Conservation (phyloP, 2,329 filamentous ascomycete genomes). For the Neonectria sp. region DNA sequence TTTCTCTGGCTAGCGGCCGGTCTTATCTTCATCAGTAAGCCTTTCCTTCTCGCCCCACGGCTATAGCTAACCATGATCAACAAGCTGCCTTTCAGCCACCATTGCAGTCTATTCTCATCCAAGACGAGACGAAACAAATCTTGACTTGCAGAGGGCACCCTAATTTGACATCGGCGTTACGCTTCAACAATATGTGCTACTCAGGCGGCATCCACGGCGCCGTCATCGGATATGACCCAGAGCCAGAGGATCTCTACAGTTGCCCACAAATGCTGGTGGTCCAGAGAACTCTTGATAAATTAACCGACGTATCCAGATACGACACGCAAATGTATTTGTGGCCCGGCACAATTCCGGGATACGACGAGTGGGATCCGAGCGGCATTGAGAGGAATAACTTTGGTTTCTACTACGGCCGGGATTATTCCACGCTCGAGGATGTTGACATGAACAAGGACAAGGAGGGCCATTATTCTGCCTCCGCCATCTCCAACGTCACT, state of each 20-base stretch:
- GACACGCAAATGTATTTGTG: conserved; percentile 27
- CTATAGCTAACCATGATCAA: background rate
- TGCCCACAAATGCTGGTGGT: conserved; percentile 2
- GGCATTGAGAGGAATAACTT: too few species aligned
- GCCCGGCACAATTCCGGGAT: too few species aligned
- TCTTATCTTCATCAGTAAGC: conserved; percentile 34
- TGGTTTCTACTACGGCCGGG: too few species aligned
- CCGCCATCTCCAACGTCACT: conserved; percentile 18
- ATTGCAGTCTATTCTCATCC: conserved; percentile 17
- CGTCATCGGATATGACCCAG: conserved; percentile 26
- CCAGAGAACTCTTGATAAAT: conserved; percentile 9
- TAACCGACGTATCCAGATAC: background rate
- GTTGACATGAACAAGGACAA: too few species aligned
- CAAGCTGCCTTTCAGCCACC: conserved; percentile 28
- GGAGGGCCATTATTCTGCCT: conserved; percentile 16
- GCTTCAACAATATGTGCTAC: too few species aligned
- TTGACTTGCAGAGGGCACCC: conserved; percentile 21
- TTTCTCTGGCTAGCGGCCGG: conserved; percentile 22
- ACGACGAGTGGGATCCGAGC: too few species aligned
- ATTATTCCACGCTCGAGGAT: too few species aligned
- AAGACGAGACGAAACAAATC: conserved; percentile 18
- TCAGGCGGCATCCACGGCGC: too few species aligned
- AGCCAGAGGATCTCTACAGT: too few species aligned
- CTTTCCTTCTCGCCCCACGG: background rate
- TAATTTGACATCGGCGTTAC: background rate